Percentiles rank a stretch among this genome's conserved stretches.
Conservation (phyloP, 2,329 filamentous ascomycete genomes). For the Ophiostoma angusticollis region DNA sequence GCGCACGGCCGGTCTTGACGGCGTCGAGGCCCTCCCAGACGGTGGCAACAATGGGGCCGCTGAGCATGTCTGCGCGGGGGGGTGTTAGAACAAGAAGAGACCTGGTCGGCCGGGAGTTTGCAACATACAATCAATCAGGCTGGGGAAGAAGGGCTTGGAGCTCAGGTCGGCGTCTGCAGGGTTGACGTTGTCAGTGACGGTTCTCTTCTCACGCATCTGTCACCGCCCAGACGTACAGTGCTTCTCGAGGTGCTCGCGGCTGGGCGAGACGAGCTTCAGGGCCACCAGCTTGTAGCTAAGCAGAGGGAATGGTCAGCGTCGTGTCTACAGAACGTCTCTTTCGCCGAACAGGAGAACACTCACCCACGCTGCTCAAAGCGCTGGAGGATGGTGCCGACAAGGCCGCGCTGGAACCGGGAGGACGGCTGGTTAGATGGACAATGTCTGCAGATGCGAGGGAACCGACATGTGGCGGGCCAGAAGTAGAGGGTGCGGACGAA, state of each 20-base stretch:
- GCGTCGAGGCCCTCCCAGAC: conserved; percentile 98
- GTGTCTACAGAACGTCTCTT: conserved; percentile 2
- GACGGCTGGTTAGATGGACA: neutral
- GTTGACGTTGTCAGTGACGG: too few species aligned
- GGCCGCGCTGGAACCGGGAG: conserved; percentile 58
- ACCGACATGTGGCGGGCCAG: too few species aligned
- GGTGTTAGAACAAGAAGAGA: neutral
- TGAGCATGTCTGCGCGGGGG: conserved; percentile 66
- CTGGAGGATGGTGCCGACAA: conserved; percentile 92
- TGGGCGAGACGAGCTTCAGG: conserved; percentile 85
- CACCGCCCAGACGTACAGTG: conserved; percentile 75
- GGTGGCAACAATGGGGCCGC: conserved; percentile 96
- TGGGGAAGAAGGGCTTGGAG: conserved; percentile 92
- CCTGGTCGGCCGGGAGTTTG: neutral
- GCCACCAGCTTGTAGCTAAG: conserved; percentile 93
- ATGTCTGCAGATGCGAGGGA: too few species aligned
- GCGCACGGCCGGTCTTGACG: conserved; percentile 92
- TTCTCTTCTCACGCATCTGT: too few species aligned
- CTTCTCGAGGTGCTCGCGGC: conserved; percentile 92
- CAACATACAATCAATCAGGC: conserved; percentile 75
- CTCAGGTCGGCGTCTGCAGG: conserved; percentile 65
- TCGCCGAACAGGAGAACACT: conserved; percentile 22
- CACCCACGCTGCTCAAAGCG: conserved; percentile 96
- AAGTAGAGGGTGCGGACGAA: conserved; percentile 29
- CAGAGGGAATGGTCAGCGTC: too few species aligned